Base-by-base conservation (phyloP, 2,329 filamentous ascomycete genomes). In the Alternaria infectoria region DNA sequence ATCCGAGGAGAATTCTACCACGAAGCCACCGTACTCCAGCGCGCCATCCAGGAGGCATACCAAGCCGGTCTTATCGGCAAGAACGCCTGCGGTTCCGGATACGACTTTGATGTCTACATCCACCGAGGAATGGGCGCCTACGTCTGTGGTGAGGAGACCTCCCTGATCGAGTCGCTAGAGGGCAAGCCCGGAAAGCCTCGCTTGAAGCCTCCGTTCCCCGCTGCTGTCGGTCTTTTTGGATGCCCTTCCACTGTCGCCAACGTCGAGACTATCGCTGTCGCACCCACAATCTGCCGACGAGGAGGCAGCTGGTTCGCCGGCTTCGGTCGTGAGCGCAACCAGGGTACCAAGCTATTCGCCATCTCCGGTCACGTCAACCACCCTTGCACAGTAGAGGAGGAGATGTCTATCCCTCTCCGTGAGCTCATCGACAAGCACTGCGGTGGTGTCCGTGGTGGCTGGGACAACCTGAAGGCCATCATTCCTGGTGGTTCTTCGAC, bases 341-440 rank as follows among this genome's bases (percentile, higher is more conserved):
- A 93, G 74, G 96, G 96, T 76, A 99, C 96, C 69, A 99, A 99
- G 87, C 91, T 99, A 45, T 99, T 91, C 86, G 97, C 94, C 82
- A 98, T 99, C 80, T 98, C 95, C 58, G 96, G 96, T 26, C 93
- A 98, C 81, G 96, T 99, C 85, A 99, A 99, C 88, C 96, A 98
- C 86, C 96, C 96, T 58, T 93, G 89, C 81, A 98, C 96, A 1
- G 96, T 99, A 65, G 96, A 99, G 83, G 96, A 99, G 84, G 96
- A 99, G 84, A 99, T 99, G 96, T 97, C 93, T 56, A 99, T 99
- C 72, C 91, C 96, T 46, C 89, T 99, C 64, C 91, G 92, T 47
- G 96, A 99, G 83, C 89, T 99, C 68, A 98, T 99, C 75, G 96
- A 99, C 68, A 96, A 93, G 85, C 96, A 99, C 88, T 98, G 96